phyloP scores from a whole-genome alignment of 2,329 filamentous ascomycete genomes.

The Penicillium corylophilum region DNA sequence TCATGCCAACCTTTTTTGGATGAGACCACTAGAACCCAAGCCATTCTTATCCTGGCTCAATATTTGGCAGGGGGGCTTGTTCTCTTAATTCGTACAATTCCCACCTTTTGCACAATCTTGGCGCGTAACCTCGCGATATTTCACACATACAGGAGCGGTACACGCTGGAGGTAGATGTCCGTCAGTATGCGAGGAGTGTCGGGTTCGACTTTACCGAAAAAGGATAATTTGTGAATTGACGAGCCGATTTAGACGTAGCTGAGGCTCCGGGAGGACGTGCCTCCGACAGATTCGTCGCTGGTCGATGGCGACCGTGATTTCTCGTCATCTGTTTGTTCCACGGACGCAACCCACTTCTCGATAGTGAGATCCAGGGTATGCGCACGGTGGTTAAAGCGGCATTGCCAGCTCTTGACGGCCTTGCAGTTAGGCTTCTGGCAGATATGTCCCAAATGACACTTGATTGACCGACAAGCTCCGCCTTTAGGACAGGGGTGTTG shows the following conservation, averaged over 20 bases:
- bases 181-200: slow-evolving; percentile 5
- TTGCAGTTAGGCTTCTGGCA: slow-evolving; percentile 36
- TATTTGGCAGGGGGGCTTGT: background rate
- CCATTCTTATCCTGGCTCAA: slow-evolving; percentile 2
- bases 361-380: slow-evolving; percentile 28
- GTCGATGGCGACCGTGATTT: slow-evolving; percentile 9
- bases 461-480: slow-evolving; percentile 42
- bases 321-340: slow-evolving; percentile 19
- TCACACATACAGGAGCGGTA: slow-evolving; percentile 13
- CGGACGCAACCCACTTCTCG: slow-evolving; percentile 23
- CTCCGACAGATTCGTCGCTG: slow-evolving; percentile 17
- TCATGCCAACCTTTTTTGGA: background rate
- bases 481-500: slow-evolving; percentile 44
- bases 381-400: slow-evolving; percentile 28
- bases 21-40: background rate
- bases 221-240: background rate
- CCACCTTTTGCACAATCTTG: background rate
- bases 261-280: slow-evolving; percentile 2
- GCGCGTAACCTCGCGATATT: slow-evolving; percentile 1
- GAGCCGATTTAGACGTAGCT: background rate
- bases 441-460: slow-evolving; percentile 50
- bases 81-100: background rate
- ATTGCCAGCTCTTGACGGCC: slow-evolving; percentile 30
- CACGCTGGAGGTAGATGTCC: background rate
- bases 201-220: background rate